These are phyloP conservation scores for Pseudogymnoascus sp. DNA, from an alignment of 2,329 filamentous ascomycete genomes.

Conservation along the genomic window DNA sequence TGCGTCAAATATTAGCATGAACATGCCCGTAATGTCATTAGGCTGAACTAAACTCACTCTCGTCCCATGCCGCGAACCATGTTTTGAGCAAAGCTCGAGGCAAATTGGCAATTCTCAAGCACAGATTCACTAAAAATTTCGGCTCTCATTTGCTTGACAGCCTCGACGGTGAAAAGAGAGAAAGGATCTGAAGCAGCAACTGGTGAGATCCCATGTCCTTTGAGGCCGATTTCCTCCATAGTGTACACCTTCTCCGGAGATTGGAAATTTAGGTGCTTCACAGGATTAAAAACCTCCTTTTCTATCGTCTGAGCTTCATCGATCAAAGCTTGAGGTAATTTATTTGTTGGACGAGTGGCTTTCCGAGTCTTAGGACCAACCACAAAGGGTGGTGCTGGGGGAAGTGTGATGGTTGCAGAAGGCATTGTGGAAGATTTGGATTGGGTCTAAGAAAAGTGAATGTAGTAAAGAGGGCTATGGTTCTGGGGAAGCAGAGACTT, in stretches of 20 bases:
- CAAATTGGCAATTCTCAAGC: conserved; percentile 47
- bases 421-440: too few relatives aligned
- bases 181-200: conserved; percentile 59
- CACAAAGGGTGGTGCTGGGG: too few relatives aligned
- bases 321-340: too few relatives aligned
- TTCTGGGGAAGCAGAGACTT: too few relatives aligned
- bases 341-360: too few relatives aligned
- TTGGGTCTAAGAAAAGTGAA: too few relatives aligned
- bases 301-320: too few relatives aligned
- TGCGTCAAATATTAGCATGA: neutral
- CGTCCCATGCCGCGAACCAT: conserved; percentile 47
- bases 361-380: too few relatives aligned
- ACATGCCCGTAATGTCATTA: too few relatives aligned
- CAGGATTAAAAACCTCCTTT: too few relatives aligned
- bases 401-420: too few relatives aligned
- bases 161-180: conserved; percentile 52
- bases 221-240: conserved; percentile 55
- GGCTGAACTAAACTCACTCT: conserved; percentile 37
- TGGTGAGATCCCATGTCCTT: conserved; percentile 50
- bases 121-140: conserved; percentile 54
- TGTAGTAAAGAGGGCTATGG: too few relatives aligned
- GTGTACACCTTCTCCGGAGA: conserved; percentile 43
- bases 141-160: conserved; percentile 51
- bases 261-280: conserved; percentile 46
- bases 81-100: conserved; percentile 49